A percentile compares a stretch with the other conserved stretches of the same genome.
Conservation (phyloP, 129 eudicot species). For the Lactuca sativa region DNA sequence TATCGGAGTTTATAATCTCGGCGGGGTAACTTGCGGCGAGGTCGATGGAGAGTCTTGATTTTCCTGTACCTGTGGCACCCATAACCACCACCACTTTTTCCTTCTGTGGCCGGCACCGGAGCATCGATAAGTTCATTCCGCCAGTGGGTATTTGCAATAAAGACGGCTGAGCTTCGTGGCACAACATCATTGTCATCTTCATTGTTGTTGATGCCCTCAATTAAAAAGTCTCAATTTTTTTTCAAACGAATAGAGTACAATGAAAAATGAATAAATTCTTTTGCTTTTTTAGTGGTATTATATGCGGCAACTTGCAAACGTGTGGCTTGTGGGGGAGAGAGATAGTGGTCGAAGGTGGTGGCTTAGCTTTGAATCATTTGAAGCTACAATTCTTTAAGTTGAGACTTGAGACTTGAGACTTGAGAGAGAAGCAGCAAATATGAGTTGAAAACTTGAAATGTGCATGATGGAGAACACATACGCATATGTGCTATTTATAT, state of each 20-base stretch:
- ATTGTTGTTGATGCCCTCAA: slow-evolving; percentile 31
- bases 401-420: slow-evolving; percentile 20
- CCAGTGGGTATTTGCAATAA: slow-evolving; percentile 43
- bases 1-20: slow-evolving; percentile 82
- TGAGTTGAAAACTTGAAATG: slow-evolving; percentile 15
- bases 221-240: background rate
- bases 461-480: slow-evolving; percentile 35
- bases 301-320: slow-evolving; percentile 48
- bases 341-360: slow-evolving; percentile 24
- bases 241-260: background rate
- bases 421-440: slow-evolving; percentile 13
- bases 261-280: slow-evolving; percentile 7
- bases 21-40: slow-evolving; percentile 53
- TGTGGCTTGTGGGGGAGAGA: slow-evolving; percentile 20
- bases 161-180: slow-evolving; percentile 46
- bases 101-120: slow-evolving; percentile 37
- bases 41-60: slow-evolving; percentile 76
- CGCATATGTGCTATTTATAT: slow-evolving; percentile 30
- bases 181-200: slow-evolving; percentile 45
- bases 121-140: slow-evolving; percentile 22
- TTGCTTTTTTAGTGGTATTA: slow-evolving; percentile 1
- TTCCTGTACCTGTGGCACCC: slow-evolving; percentile 95
- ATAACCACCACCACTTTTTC: slow-evolving; percentile 78
- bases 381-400: slow-evolving; percentile 7
- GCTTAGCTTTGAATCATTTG: slow-evolving; percentile 36